These are phyloP conservation scores for Syzygium aqueum DNA, from an alignment of 345 rosid species.

Conservation along the genomic window DNA sequence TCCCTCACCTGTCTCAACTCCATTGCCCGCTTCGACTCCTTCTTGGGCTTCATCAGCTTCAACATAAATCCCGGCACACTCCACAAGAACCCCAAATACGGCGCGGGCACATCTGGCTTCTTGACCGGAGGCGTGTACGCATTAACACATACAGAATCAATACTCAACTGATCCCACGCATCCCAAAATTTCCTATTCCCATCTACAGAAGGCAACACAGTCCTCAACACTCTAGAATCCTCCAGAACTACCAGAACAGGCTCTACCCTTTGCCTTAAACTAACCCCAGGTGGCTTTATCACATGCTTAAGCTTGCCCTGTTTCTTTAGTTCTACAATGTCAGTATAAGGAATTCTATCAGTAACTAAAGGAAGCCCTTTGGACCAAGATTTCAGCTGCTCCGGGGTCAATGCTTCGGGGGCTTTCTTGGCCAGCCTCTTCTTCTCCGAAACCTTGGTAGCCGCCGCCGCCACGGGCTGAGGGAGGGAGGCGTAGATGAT, in stretches of 20 bases:
- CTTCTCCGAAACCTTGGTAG: slow-evolving; percentile 33
- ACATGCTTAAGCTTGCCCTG: slow-evolving; percentile 69
- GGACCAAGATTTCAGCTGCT: slow-evolving; percentile 72
- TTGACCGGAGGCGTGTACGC: slow-evolving; percentile 75
- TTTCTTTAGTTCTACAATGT: slow-evolving; percentile 42
- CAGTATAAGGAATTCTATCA: slow-evolving; percentile 64
- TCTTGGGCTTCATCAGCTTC: slow-evolving; percentile 49
- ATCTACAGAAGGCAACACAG: slow-evolving; percentile 64
- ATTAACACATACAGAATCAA: slow-evolving; percentile 62
- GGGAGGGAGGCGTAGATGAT: slow-evolving; percentile 51
- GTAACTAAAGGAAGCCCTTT: slow-evolving; percentile 59
- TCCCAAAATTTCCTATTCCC: slow-evolving; percentile 81
- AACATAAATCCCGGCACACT: slow-evolving; percentile 51
- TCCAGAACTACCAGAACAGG: slow-evolving; percentile 73
- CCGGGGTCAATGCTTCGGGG: slow-evolving; percentile 50
- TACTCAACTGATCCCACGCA: slow-evolving; percentile 58
- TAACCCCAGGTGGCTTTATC: slow-evolving; percentile 49
- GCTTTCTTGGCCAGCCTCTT: slow-evolving; percentile 47
- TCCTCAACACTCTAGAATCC: slow-evolving; percentile 70
- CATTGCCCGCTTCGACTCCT: slow-evolving; percentile 51
- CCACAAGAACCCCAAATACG: slow-evolving; percentile 74
- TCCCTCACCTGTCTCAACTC: slow-evolving; percentile 59
- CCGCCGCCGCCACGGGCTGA: slow-evolving; percentile 28
- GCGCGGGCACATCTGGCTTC: slow-evolving; percentile 59
- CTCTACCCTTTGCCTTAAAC: slow-evolving; percentile 38